Base-by-base conservation (phyloP, 345 rosid species). In the Aquilaria sinensis region DNA sequence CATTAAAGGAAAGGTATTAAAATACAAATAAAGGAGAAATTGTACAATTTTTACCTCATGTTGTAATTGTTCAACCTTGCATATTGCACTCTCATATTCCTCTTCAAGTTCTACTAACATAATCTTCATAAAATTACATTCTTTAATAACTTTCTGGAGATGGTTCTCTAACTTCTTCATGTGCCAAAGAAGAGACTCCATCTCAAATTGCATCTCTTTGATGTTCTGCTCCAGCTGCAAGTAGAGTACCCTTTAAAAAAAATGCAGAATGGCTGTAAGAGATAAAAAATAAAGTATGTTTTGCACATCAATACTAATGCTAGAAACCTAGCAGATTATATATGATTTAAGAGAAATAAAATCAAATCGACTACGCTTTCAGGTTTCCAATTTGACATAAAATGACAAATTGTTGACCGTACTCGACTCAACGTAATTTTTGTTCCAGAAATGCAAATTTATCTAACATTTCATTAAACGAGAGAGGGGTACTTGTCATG, bases 191-290 rank as follows among this genome's bases (percentile, higher is more conserved):
- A 86, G 81, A 67, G 53, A 72, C 72, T 83, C 86, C 70, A 88
- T 47, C 75, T 80, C 87, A 57, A 74, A 77, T 65, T 75, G 73
- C 82, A 82, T 61, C 63, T 79, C 77, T 30, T 60, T 59, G 62
- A 81, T 57, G 62, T 75, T 70, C 59, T 78, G 75, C 67, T 88
- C 94, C 74, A 93, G 81, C 98, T 93, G 85, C 69, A 83, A 70
- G 67, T 37, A 29, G 3, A 58, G 51, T 30, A 54, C 10, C 53
- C 34, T 37, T 37, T 5, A 37, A 37, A 37, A 37, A 37, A 37
- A 37, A 37, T 37, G 43, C 43, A 37, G 43, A 9, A 37, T 37
- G 43, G 43, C 43, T 2, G 4, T 37, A 37, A 37, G 43, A 3
- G 43, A 9, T 37, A 37, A 3, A 23, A 23, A 37, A 37, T 37